Evolutionary conservation across 139 green algal genomes (phyloP).

Genomic region (Diplosphaera chodatii): DNA sequence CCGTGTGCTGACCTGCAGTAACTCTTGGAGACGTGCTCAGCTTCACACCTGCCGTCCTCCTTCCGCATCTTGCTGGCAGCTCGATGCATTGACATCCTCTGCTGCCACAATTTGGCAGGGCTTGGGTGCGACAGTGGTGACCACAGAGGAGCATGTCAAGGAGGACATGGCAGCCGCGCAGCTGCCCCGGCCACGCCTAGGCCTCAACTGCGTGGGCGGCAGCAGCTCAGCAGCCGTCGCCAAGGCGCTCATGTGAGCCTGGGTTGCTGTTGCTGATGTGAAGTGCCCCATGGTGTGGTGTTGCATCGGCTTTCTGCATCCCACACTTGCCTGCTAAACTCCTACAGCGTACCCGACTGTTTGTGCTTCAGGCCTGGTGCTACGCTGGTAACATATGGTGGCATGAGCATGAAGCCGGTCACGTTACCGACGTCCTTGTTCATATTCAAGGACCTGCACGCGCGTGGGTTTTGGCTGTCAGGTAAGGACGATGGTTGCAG

Average conservation of each 20-base stretch:
- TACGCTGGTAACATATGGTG: constrained; percentile 82
- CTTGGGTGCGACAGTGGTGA: constrained; percentile 65
- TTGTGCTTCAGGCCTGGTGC: constrained; percentile 49
- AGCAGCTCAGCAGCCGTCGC: constrained; percentile 36
- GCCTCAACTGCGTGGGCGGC: constrained; percentile 75
- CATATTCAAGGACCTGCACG: constrained; percentile 85
- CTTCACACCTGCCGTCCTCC: no score
- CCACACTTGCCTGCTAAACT: no score
- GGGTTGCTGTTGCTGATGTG: no score
- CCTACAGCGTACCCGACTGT: no score
- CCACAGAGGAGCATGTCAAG: constrained; percentile 44
- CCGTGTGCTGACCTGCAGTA: no score
- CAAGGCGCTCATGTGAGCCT: constrained; percentile 48
- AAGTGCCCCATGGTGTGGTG: no score
- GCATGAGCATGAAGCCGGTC: constrained; percentile 77
- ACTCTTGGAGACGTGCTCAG: no score
- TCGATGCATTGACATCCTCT: no score
- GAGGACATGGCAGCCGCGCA: constrained; percentile 31
- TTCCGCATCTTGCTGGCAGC: no score
- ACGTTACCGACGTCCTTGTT: constrained; percentile 58
- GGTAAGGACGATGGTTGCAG: no score
- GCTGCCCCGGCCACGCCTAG: constrained; percentile 47
- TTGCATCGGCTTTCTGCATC: no score
- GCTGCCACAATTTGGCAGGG: no score
- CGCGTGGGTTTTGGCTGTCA: constrained; percentile 78